phyloP scores from a whole-genome alignment of 495 filamentous ascomycete genomes.

The Rhizodiscina lignyota region DNA sequence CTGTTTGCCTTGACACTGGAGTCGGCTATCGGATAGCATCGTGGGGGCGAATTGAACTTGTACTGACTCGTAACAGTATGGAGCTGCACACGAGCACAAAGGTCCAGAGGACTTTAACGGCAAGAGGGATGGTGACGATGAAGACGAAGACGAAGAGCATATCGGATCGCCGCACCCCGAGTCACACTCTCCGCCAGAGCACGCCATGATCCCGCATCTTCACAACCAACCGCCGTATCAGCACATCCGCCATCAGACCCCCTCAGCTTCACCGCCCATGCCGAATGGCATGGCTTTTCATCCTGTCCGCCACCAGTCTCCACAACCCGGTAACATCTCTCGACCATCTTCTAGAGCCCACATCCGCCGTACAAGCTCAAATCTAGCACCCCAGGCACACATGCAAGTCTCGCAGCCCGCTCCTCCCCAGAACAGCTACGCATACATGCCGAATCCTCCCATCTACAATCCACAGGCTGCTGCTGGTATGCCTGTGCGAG shows the following conservation, averaged over 20 bases:
- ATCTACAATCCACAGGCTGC: slow-evolving; percentile 64
- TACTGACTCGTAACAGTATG: slow-evolving; percentile 44
- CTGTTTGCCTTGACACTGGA: too few relatives aligned
- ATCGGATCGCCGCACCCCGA: slow-evolving; percentile 42
- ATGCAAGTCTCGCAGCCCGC: slow-evolving; percentile 37
- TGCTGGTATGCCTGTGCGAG: slow-evolving; percentile 20
- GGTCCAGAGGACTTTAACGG: slow-evolving; percentile 83
- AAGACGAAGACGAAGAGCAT: slow-evolving; percentile 68
- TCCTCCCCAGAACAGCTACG: slow-evolving; percentile 55
- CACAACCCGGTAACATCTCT: slow-evolving; percentile 59
- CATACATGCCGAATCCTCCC: slow-evolving; percentile 71
- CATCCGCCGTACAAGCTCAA: slow-evolving; percentile 55
- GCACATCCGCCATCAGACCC: slow-evolving; percentile 66
- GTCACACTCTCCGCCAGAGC: slow-evolving; percentile 38
- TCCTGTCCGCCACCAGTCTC: slow-evolving; percentile 60
- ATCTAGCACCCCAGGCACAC: slow-evolving; percentile 44
- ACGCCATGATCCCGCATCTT: slow-evolving; percentile 52
- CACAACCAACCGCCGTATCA: slow-evolving; percentile 59
- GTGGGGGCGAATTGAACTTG: neutral
- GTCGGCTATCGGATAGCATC: neutral
- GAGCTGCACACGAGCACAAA: slow-evolving; percentile 87
- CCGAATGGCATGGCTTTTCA: slow-evolving; percentile 58
- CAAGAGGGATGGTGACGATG: slow-evolving; percentile 69
- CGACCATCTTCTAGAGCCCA: slow-evolving; percentile 73
- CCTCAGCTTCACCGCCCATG: slow-evolving; percentile 82